A percentile compares a stretch with the other conserved stretches of the same genome.
phyloP scores from a whole-genome alignment of 2,329 filamentous ascomycete genomes.

The Nemania sp. region DNA sequence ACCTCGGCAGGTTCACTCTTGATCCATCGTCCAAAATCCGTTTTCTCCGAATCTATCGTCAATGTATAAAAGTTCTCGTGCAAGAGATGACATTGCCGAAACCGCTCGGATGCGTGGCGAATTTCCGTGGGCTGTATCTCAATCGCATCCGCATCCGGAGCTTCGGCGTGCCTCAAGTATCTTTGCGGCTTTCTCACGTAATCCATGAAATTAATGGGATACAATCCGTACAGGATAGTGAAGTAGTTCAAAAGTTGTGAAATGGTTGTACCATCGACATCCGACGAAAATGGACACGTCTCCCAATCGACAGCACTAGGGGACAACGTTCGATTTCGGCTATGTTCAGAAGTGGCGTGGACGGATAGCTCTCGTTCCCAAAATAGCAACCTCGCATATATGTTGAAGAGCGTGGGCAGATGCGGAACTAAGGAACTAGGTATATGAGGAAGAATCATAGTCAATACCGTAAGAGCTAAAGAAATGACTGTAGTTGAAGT shows the following conservation, averaged over 20 bases:
- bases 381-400: slow-evolving; percentile 78
- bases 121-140: slow-evolving; percentile 80
- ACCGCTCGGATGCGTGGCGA: slow-evolving; percentile 72
- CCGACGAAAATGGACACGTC: slow-evolving; percentile 62
- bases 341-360: slow-evolving; percentile 46
- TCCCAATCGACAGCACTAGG: slow-evolving; percentile 60
- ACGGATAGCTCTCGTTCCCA: slow-evolving; percentile 65
- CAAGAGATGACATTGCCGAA: slow-evolving; percentile 71
- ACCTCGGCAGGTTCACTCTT: slow-evolving; percentile 80
- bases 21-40: slow-evolving; percentile 75
- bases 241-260: slow-evolving; percentile 75
- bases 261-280: slow-evolving; percentile 63
- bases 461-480: slow-evolving; percentile 71
- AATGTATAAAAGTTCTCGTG: slow-evolving; percentile 85
- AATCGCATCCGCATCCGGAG: slow-evolving; percentile 70
- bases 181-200: slow-evolving; percentile 82
- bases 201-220: slow-evolving; percentile 83
- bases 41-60: slow-evolving; percentile 78
- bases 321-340: slow-evolving; percentile 40
- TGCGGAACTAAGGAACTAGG: slow-evolving; percentile 70
- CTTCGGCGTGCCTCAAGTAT: slow-evolving; percentile 74
- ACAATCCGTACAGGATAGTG: slow-evolving; percentile 80
- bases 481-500: slow-evolving; percentile 78
- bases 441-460: slow-evolving; percentile 83
- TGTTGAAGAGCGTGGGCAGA: slow-evolving; percentile 75